Base-by-base conservation (phyloP, 2,329 filamentous ascomycete species). In the Monilinia polystroma region DNA sequence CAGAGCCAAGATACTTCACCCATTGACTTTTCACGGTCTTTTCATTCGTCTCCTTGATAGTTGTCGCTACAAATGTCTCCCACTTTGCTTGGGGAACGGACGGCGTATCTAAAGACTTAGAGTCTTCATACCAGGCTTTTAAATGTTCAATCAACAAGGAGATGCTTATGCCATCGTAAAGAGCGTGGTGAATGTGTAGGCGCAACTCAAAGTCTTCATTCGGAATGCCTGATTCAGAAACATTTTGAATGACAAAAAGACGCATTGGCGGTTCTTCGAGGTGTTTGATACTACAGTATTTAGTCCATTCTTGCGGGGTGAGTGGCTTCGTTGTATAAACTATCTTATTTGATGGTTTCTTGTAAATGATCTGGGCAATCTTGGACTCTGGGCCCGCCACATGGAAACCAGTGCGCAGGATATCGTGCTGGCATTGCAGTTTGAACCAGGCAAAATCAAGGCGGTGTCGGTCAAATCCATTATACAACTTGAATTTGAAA, bases 91-190 rank as follows among this genome's bases (percentile, higher is more conserved):
- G n/a, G 38, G 60, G 12, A 16, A 43, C 14, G 4, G 41, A 43
- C 3, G 5, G 16, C 14, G 59, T 26, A 58, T 78, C 70, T 10
- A 70, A 51, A 26, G 10, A 4, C 4, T 12, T n/a, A 14, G n/a
- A 5, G 75, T 73, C 20, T 71, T 73, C 51, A 72, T 78, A 78
- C 76, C 87, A 47, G 80, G 73, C 11, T 4, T 51, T 51, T 5
- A n/a, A 26, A 23, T 23, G 11, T 18, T 82, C 75, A 29, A 92
- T 79, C 7, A 96, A 78, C 0, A 83, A 75, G 0, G 88, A 85
- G 5, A 97, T 80, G 72, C 91, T 95, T 68, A 96, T 83, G 7
- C 89, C 93, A 76, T 97, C 94, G 74, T 97, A 98, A 0, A 97
- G 81, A 0, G 91, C 90, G 76, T 98, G 93, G 70, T 97, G 93